Percentiles rank a stretch among this genome's conserved stretches.
phyloP scores from a whole-genome alignment of 257 asterid species.

The Ocimum tenuiflorum region DNA sequence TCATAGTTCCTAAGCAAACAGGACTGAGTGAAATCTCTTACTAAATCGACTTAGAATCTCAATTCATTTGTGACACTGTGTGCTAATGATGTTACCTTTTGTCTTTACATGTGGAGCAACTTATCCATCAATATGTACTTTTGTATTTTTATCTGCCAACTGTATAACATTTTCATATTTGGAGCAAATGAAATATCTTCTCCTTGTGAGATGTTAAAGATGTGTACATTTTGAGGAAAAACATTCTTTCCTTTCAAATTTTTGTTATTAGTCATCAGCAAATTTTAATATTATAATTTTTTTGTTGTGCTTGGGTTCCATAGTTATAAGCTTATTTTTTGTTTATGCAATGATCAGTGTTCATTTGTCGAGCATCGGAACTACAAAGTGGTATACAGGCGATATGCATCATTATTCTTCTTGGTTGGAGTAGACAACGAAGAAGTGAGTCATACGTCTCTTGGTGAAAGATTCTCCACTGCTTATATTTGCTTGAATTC shows the following conservation, averaged over 20 bases:
- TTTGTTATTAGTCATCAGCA: background rate
- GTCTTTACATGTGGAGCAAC: background rate
- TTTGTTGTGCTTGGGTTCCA: background rate
- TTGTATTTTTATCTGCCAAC: background rate
- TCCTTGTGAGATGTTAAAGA: background rate
- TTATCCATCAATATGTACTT: background rate
- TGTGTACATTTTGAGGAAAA: background rate
- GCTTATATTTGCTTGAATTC: background rate
- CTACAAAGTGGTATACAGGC: constrained; percentile 84
- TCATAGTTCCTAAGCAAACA: background rate
- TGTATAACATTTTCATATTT: background rate
- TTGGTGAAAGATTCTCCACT: background rate
- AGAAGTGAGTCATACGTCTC: constrained; percentile 56
- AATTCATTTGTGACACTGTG: background rate
- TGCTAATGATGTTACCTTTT: constrained; percentile 2
- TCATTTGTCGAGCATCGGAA: constrained; percentile 94
- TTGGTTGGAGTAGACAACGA: constrained; percentile 97
- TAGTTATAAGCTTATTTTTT: constrained; percentile 6
- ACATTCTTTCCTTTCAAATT: background rate
- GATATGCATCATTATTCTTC: constrained; percentile 89
- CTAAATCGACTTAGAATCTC: background rate
- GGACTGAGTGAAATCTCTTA: background rate
- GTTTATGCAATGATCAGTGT: constrained; percentile 50
- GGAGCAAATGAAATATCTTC: background rate
- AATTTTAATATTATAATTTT: background rate